phyloP scores from a whole-genome alignment of 305 asterid genomes.

The Plantago coronopus region DNA sequence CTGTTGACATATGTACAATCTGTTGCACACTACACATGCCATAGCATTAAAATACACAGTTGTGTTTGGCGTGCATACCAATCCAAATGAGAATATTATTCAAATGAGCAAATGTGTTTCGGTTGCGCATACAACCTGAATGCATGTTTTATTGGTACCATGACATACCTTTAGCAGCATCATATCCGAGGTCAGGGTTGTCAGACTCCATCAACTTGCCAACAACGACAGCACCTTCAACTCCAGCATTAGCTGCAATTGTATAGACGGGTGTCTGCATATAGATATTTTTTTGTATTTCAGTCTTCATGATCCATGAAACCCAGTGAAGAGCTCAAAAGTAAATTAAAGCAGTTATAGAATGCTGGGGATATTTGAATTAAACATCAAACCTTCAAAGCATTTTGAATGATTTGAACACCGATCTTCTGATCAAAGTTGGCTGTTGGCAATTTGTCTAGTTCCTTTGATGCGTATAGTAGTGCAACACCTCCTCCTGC shows the following conservation, averaged over 20 bases:
- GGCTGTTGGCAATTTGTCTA: conserved; percentile 66
- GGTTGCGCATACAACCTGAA: too few species aligned
- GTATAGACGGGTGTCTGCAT: conserved; percentile 74
- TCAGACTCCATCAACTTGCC: conserved; percentile 82
- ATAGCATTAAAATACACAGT: too few species aligned
- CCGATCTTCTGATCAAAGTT: conserved; percentile 92
- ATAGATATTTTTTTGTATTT: not conserved
- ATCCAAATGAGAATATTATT: too few species aligned
- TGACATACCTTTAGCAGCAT: conserved; percentile 72
- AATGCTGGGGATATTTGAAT: too few species aligned
- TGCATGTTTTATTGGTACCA: too few species aligned
- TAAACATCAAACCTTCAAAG: conserved; percentile 54
- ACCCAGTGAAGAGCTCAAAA: too few species aligned
- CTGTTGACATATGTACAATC: too few species aligned
- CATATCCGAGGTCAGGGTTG: conserved; percentile 75
- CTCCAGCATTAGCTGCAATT: conserved; percentile 88
- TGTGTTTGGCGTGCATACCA: too few species aligned
- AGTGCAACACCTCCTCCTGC: conserved; percentile 91
- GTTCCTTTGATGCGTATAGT: conserved; percentile 72
- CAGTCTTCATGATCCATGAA: not conserved
- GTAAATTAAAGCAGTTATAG: too few species aligned
- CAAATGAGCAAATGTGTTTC: too few species aligned
- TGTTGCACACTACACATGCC: too few species aligned
- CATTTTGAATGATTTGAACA: conserved; percentile 88
- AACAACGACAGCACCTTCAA: conserved; percentile 87